These are phyloP conservation scores for Leptodontidium sp. DNA, from an alignment of 2,329 filamentous ascomycete genomes.

Conservation along the genomic window DNA sequence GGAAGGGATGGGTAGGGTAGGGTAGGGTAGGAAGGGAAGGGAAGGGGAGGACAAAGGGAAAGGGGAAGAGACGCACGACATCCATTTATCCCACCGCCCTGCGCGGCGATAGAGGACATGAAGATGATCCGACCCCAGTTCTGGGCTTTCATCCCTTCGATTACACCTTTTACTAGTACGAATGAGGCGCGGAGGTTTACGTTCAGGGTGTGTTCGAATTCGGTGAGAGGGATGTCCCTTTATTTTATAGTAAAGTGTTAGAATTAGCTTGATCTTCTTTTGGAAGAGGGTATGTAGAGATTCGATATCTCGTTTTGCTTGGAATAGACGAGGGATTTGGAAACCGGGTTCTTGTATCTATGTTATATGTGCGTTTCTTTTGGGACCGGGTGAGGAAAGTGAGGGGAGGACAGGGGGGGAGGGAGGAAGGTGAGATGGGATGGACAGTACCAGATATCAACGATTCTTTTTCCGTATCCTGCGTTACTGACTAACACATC, in stretches of 20 bases:
- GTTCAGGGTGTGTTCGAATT: constrained; percentile 42
- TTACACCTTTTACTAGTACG: constrained; percentile 40
- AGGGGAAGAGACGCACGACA: constrained; percentile 35
- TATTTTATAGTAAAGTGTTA: constrained; percentile 11
- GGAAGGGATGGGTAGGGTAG: no score
- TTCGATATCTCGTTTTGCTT: no score
- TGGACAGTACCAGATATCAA: constrained; percentile 35
- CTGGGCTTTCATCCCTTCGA: constrained; percentile 51
- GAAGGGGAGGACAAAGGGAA: neutral
- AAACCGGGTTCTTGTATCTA: no score
- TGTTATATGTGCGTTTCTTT: neutral
- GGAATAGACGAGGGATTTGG: no score
- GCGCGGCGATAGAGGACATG: constrained; percentile 39
- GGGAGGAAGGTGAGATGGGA: no score
- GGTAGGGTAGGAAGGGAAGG: neutral
- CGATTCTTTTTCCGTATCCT: constrained; percentile 69
- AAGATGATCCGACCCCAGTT: constrained; percentile 44
- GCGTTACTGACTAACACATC: constrained; percentile 73
- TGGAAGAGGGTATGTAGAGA: no score
- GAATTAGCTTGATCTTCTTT: neutral
- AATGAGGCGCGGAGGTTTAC: constrained; percentile 42
- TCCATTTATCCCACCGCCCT: constrained; percentile 41
- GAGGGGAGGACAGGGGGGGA: neutral
- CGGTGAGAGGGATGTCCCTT: constrained; percentile 41
- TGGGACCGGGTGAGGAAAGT: neutral